A percentile compares a stretch with the other conserved stretches of the same genome.
Conservation (phyloP, 257 asterid species). For the Haberlea rhodopensis region DNA sequence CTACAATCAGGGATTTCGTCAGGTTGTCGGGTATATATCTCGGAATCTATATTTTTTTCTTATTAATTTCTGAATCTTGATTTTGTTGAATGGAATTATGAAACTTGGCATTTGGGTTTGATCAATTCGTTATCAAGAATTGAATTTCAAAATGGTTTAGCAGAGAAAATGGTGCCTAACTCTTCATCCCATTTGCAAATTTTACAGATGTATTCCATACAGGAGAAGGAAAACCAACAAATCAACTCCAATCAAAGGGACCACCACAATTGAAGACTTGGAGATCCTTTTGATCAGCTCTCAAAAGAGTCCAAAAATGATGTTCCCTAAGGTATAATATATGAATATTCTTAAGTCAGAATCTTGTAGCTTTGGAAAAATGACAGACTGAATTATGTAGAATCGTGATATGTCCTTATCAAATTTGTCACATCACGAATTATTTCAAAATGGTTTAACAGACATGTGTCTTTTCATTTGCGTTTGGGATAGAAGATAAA, state of each 20-base stretch:
- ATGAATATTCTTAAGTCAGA: no score
- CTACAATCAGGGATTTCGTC: slow-evolving; percentile 65
- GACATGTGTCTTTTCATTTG: no score
- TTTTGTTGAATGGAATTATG: neutral
- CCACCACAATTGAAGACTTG: slow-evolving; percentile 50
- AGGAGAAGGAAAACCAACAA: slow-evolving; percentile 41
- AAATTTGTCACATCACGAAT: no score
- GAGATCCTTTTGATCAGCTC: slow-evolving; percentile 72
- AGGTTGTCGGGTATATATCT: slow-evolving; percentile 71
- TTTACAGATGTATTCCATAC: slow-evolving; percentile 82
- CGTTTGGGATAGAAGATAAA: no score
- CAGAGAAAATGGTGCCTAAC: slow-evolving; percentile 21
- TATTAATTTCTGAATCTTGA: no score
- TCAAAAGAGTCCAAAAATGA: no score
- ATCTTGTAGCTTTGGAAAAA: no score
- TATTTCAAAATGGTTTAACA: no score
- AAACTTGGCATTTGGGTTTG: no score
- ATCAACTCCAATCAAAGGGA: slow-evolving; percentile 33
- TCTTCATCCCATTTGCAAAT: slow-evolving; percentile 10
- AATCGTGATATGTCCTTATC: no score
- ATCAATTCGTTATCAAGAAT: no score
- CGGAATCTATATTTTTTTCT: neutral
- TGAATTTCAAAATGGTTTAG: neutral
- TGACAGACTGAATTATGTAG: no score
- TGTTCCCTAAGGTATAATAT: slow-evolving; percentile 98